These are phyloP conservation scores for Oryza officinalis DNA, from an alignment of 176 grass and related monocot genomes.

Conservation along the genomic window DNA sequence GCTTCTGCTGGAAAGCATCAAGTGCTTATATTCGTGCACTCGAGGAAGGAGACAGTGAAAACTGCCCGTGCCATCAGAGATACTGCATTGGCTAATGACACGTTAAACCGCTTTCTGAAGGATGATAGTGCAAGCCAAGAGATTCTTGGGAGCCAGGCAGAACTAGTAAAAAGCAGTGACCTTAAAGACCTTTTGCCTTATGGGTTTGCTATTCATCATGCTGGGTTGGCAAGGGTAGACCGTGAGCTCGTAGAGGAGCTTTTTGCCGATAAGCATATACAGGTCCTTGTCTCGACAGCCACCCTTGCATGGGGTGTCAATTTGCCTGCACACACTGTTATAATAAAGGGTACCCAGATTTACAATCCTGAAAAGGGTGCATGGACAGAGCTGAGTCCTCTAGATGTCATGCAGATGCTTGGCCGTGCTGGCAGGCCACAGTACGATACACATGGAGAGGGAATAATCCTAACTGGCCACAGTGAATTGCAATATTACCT, in stretches of 20 bases:
- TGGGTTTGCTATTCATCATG: slow-evolving; percentile 98
- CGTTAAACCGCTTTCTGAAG: slow-evolving; percentile 77
- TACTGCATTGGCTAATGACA: slow-evolving; percentile 80
- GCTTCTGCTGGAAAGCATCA: slow-evolving; percentile 92
- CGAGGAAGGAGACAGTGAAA: slow-evolving; percentile 91
- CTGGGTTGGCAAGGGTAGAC: slow-evolving; percentile 83
- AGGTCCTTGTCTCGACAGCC: slow-evolving; percentile 90
- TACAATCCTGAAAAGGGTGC: slow-evolving; percentile 98
- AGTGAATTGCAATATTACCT: slow-evolving; percentile 95
- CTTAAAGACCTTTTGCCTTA: slow-evolving; percentile 90
- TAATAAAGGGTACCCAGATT: slow-evolving; percentile 96
- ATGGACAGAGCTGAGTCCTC: slow-evolving; percentile 92
- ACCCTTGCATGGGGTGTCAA: slow-evolving; percentile 98
- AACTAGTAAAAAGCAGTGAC: slow-evolving; percentile 90
- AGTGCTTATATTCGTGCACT: slow-evolving; percentile 98
- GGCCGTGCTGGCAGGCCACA: slow-evolving; percentile 95
- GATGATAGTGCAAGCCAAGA: slow-evolving; percentile 91
- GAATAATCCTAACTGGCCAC: slow-evolving; percentile 90
- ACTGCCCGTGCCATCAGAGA: slow-evolving; percentile 91
- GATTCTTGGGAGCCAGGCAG: slow-evolving; percentile 81
- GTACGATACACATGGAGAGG: slow-evolving; percentile 93
- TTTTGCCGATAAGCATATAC: slow-evolving; percentile 85
- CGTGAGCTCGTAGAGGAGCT: slow-evolving; percentile 87
- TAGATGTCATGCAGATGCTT: slow-evolving; percentile 99
- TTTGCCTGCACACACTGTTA: slow-evolving; percentile 91